Conservation (phyloP, 331 rosid species). For the Cydonia oblonga region DNA sequence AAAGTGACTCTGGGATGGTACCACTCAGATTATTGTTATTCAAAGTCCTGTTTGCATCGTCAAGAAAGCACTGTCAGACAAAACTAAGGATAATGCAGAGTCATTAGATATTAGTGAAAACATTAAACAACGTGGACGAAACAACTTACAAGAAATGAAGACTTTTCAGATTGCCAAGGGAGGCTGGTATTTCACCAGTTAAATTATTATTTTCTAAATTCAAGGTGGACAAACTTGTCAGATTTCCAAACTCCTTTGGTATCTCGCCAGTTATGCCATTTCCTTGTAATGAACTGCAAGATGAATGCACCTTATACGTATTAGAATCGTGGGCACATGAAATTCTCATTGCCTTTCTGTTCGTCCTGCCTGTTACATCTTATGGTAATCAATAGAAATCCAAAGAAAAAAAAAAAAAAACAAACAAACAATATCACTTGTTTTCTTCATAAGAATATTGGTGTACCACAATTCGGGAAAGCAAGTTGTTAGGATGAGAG, state of each 20-base stretch:
- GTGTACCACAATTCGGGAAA: not conserved
- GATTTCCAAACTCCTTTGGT: slow-evolving; percentile 64
- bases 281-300: slow-evolving; percentile 66
- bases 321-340: not conserved
- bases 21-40: slow-evolving; percentile 69
- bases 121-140: not conserved
- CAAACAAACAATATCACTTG: not conserved
- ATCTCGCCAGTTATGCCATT: slow-evolving; percentile 60
- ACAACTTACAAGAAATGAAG: slow-evolving; percentile 81
- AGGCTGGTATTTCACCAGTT: slow-evolving; percentile 67
- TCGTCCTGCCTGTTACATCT: not conserved
- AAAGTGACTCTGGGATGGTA: slow-evolving; percentile 68
- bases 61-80: slow-evolving; percentile 13
- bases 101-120: slow-evolving; percentile 10
- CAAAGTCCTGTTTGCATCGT: slow-evolving; percentile 51
- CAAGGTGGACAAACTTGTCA: slow-evolving; percentile 55
- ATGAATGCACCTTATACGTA: slow-evolving; percentile 13
- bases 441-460: not conserved
- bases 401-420: not conserved
- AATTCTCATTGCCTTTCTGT: not conserved
- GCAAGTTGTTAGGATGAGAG: too few species aligned
- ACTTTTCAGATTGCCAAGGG: slow-evolving; percentile 59
- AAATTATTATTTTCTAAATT: slow-evolving; percentile 62
- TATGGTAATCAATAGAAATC: not conserved
- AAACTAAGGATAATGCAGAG: slow-evolving; percentile 1